Percentiles rank a stretch among this genome's conserved stretches.
Conservation (phyloP, 108 stramenopile genomes). For the Cyclotella cryptica region DNA sequence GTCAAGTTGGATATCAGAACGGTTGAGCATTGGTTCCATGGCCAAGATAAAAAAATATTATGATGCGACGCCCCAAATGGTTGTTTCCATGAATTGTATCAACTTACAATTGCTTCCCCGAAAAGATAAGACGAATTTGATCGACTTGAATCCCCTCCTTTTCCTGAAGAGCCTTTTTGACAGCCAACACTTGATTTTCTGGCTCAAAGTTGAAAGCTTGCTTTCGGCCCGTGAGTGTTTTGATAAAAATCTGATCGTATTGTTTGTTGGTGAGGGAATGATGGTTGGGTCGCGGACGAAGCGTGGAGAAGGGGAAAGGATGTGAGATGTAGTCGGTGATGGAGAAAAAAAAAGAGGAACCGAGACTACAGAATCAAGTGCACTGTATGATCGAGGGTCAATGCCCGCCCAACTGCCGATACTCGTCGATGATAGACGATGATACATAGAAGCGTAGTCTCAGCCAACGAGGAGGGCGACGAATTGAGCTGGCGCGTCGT, state of each 20-base stretch:
- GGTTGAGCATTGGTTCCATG: too few relatives aligned
- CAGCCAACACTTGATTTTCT: conserved; percentile 91
- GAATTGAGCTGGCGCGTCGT: too few relatives aligned
- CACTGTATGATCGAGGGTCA: too few relatives aligned
- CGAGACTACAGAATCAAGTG: too few relatives aligned
- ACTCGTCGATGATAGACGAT: too few relatives aligned
- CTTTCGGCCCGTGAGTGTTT: conserved; percentile 95
- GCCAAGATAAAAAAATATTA: too few relatives aligned
- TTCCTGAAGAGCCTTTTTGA: conserved; percentile 98
- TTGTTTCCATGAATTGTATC: too few relatives aligned
- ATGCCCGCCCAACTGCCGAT: too few relatives aligned
- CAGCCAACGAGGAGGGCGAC: too few relatives aligned
- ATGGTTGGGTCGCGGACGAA: background rate
- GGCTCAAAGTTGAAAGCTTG: conserved; percentile 98
- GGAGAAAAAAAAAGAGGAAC: too few relatives aligned
- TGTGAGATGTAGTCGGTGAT: background rate
- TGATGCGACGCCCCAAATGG: too few relatives aligned
- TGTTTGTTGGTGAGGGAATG: background rate
- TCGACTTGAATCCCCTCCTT: conserved; percentile 98
- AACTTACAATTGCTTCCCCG: conserved; percentile 92
- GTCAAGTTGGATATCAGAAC: background rate
- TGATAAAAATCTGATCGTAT: conserved; percentile 88
- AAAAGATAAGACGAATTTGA: conserved; percentile 98
- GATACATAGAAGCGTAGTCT: too few relatives aligned
- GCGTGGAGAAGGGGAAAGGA: background rate